Conservation (phyloP, 2,329 filamentous ascomycete genomes). For the Alternaria incomplexa region DNA sequence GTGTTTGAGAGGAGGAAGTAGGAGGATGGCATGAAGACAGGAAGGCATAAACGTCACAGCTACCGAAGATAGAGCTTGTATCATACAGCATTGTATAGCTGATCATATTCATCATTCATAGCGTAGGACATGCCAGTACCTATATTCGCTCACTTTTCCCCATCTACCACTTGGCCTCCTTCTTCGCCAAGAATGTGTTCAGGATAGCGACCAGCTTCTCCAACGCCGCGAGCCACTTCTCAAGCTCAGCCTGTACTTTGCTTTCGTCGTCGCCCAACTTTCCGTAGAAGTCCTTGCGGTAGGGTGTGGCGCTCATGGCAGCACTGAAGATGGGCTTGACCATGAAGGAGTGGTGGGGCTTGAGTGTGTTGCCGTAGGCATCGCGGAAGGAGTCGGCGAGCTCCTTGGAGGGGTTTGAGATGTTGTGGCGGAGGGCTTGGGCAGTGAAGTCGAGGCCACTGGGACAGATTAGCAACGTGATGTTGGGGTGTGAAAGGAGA, state of each 20-base stretch:
- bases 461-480: not conserved
- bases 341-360: constrained; percentile 87
- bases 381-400: constrained; percentile 84
- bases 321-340: constrained; percentile 91
- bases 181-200: constrained; percentile 59
- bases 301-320: constrained; percentile 91
- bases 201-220: constrained; percentile 81
- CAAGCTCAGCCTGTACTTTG: constrained; percentile 69
- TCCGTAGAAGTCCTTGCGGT: constrained; percentile 89
- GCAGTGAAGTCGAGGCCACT: constrained; percentile 95
- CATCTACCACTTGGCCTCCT: constrained; percentile 43
- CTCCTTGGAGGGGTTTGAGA: constrained; percentile 72
- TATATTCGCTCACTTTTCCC: not conserved
- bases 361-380: constrained; percentile 86
- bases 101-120: not conserved
- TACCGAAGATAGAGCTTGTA: not conserved
- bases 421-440: constrained; percentile 79
- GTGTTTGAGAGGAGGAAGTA: constrained; percentile 59
- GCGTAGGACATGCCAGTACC: not conserved
- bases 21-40: not conserved
- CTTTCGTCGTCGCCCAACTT: constrained; percentile 76
- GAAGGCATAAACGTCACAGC: not conserved
- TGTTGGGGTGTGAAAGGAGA: not conserved
- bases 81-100: not conserved
- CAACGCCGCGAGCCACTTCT: constrained; percentile 75